A percentile compares a stretch with the other conserved stretches of the same genome.
Evolutionary conservation across 169 alveolate species (phyloP).

Genomic region (Plasmodium coatneyi): DNA sequence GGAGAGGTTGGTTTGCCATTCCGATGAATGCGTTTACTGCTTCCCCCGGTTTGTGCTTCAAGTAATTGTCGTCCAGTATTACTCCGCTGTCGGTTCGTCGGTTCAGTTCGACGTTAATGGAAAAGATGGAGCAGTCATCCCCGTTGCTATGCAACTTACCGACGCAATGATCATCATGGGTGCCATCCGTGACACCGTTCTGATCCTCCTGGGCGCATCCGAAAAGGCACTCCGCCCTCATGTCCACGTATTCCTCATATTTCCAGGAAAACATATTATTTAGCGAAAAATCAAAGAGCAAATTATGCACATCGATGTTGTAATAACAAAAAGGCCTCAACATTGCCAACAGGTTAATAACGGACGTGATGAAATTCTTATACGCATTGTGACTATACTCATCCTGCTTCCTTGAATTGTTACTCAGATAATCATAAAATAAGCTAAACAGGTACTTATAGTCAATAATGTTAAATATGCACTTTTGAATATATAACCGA

Average conservation of each 20-base stretch:
- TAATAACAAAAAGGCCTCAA: slow-evolving; percentile 54
- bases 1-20: not conserved
- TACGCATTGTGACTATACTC: slow-evolving; percentile 58
- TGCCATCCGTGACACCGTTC: not conserved
- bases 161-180: not conserved
- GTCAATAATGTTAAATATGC: slow-evolving; percentile 48
- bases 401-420: slow-evolving; percentile 6
- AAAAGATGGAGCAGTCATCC: not conserved
- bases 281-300: slow-evolving; percentile 44
- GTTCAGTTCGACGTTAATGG: not conserved
- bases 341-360: slow-evolving; percentile 9
- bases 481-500: slow-evolving; percentile 63
- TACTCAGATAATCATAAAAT: slow-evolving; percentile 43
- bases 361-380: slow-evolving; percentile 43
- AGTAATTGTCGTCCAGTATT: not conserved
- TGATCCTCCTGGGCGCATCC: not conserved
- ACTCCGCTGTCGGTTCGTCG: not conserved
- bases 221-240: not conserved
- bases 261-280: slow-evolving; percentile 19
- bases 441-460: slow-evolving; percentile 54
- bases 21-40: not conserved
- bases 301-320: slow-evolving; percentile 62
- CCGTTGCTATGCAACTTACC: not conserved
- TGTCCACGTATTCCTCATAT: slow-evolving; percentile 65
- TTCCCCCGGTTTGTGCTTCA: not conserved